Percentiles rank a stretch among this genome's conserved stretches.
These are phyloP conservation scores for Ramaria sp. DNA, from an alignment of 768 basidiomycete species.

Conservation along the genomic window DNA sequence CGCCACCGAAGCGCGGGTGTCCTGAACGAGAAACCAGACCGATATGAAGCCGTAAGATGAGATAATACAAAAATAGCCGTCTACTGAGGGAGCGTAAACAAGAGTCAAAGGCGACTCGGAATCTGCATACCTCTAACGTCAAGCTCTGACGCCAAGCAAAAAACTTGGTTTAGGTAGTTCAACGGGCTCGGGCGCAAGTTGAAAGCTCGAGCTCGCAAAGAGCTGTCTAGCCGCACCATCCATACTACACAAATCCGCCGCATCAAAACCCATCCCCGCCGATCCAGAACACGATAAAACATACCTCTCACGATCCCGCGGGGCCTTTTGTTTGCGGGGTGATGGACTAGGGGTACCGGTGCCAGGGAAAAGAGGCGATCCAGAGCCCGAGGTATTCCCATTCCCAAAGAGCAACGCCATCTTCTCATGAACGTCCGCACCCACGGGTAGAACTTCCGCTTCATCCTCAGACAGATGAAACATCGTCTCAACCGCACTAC, in stretches of 20 bases:
- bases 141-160: not conserved
- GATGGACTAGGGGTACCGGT: slow-evolving; percentile 3
- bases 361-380: not conserved
- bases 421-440: not conserved
- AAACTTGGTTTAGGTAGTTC: slow-evolving; percentile 7
- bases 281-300: not conserved
- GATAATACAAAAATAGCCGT: not conserved
- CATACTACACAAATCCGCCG: not conserved
- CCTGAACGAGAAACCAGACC: slow-evolving; percentile 3
- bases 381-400: not conserved
- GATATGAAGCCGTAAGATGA: not conserved
- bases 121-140: not conserved
- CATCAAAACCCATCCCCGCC: not conserved
- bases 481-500: not conserved
- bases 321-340: not conserved
- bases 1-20: slow-evolving; percentile 3
- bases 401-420: not conserved
- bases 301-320: slow-evolving; percentile 3
- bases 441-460: not conserved
- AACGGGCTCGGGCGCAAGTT: slow-evolving; percentile 8
- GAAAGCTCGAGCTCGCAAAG: slow-evolving; percentile 9
- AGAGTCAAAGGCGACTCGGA: not conserved
- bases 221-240: slow-evolving; percentile 4
- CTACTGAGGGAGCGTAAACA: not conserved
- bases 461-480: slow-evolving; percentile 6